These are phyloP conservation scores for Anastatica hierochuntica DNA, from an alignment of 345 rosid genomes.

Conservation along the genomic window DNA sequence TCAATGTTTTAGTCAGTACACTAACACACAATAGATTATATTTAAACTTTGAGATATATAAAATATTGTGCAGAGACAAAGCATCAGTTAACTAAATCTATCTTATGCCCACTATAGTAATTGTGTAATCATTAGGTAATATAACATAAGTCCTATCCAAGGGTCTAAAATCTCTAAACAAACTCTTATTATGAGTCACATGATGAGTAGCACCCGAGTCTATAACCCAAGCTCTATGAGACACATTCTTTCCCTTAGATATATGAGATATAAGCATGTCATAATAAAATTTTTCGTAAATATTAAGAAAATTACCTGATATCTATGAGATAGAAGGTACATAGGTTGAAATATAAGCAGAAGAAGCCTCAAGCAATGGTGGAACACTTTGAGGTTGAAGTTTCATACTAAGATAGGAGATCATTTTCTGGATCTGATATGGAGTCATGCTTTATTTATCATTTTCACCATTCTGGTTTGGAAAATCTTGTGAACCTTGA, in stretches of 20 bases:
- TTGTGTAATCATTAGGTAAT: neutral
- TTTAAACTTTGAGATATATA: neutral
- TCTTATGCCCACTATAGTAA: neutral
- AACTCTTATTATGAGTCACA: neutral
- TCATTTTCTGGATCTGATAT: too few species aligned
- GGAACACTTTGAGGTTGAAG: too few species aligned
- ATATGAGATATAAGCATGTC: neutral
- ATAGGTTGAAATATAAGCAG: neutral
- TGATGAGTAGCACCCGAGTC: neutral
- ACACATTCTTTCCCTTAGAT: neutral
- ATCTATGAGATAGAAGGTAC: neutral
- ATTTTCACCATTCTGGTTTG: too few species aligned
- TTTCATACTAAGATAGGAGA: too few species aligned
- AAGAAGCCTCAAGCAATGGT: too few species aligned
- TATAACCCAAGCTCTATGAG: neutral
- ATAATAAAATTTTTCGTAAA: neutral
- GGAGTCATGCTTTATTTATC: too few species aligned
- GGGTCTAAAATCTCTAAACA: accelerated
- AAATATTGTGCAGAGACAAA: neutral
- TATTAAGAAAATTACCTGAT: neutral
- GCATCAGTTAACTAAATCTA: neutral
- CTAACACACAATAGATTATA: neutral
- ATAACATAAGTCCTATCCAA: neutral
- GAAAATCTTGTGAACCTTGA: too few species aligned
- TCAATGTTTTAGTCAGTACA: neutral